Conservation (phyloP, 306 rosid species). For the Carpinus viminea region DNA sequence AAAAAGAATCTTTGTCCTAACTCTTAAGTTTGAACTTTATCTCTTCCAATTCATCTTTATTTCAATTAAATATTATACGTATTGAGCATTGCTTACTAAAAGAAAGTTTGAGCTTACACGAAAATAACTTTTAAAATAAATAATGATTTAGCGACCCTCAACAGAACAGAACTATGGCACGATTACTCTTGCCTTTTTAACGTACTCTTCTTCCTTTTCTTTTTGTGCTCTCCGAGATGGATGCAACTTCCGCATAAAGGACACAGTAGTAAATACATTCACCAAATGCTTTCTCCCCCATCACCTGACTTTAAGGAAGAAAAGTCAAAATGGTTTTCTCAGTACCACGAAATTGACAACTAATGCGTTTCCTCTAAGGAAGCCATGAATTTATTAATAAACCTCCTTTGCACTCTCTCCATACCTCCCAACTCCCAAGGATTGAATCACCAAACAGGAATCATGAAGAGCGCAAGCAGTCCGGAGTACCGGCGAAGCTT, state of each 20-base stretch:
- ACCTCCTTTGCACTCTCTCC: conserved; percentile 5
- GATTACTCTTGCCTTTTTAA: too few species aligned
- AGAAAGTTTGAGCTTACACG: too few species aligned
- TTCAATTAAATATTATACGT: too few species aligned
- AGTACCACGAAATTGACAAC: conserved; percentile 44
- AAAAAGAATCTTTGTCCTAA: too few species aligned
- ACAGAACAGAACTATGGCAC: too few species aligned
- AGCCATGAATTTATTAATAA: conserved; percentile 29
- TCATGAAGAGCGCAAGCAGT: conserved; percentile 32
- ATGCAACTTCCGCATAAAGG: neutral
- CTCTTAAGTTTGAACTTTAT: too few species aligned
- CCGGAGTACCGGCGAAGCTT: conserved; percentile 40
- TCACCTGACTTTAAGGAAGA: conserved; percentile 22
- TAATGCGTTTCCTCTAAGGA: conserved; percentile 55
- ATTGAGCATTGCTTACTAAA: too few species aligned
- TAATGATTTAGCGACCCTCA: too few species aligned
- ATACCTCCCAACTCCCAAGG: neutral
- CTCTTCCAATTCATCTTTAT: too few species aligned
- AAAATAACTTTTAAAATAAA: too few species aligned
- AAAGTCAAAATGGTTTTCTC: conserved; percentile 57
- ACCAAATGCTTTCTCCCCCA: neutral
- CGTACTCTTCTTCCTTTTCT: too few species aligned
- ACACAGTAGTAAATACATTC: neutral
- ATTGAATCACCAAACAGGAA: conserved; percentile 12
- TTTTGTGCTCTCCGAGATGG: too few species aligned